Evolutionary conservation across 176 grass and related monocot species (phyloP), one percentile per base, ranked within the genome.

Genomic region (Oryza glumipatula): DNA sequence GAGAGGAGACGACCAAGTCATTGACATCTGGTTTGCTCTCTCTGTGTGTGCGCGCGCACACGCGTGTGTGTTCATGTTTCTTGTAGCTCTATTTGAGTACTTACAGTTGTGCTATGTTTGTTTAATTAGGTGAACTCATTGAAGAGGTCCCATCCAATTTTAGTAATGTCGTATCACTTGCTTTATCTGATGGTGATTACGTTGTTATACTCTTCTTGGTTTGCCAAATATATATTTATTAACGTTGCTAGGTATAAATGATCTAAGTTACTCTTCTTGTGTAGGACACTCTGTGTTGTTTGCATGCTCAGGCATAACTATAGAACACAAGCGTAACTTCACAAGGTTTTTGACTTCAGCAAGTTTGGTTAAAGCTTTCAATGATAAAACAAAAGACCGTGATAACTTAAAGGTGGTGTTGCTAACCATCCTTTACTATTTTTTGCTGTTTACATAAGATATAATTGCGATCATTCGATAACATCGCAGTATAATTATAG

Each of bases 331-430:
- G n/a, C 30, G 30, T 32, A 14, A 22, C n/a, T 36, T 70, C 71
- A 78, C 83, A 70, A 71, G 36, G 36, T 78, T 78, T 70, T 7
- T 78, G 49, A 85, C 74, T 39, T 78, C 74, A 78, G 49, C 74
- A 78, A 78, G 19, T 47, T 78, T 85, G 17, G 74, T 76, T 36
- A 69, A 8, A 35, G 17, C 22, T 70, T 70, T 63, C 28, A 47
- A 13, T 17, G 39, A 44, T 36, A 85, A 85, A 11, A 77, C 9
- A 14, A 12, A 58, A 58, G 33, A 26, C 22, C 32, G 0, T 68
- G 45, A 51, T 19, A 69, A 26, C n/a, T 32, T 77, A 48, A 68
- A 69, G 33, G 82, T 69, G 64, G 22, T 77, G 47, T 73, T 69
- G 63, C 61, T 44, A 68, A 76, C 54, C 72, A 56, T 30, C 63